Evolutionary conservation across 495 filamentous ascomycete species (phyloP), one percentile per base, ranked within the genome.

Genomic region (Massariosphaeria phaeospora): DNA sequence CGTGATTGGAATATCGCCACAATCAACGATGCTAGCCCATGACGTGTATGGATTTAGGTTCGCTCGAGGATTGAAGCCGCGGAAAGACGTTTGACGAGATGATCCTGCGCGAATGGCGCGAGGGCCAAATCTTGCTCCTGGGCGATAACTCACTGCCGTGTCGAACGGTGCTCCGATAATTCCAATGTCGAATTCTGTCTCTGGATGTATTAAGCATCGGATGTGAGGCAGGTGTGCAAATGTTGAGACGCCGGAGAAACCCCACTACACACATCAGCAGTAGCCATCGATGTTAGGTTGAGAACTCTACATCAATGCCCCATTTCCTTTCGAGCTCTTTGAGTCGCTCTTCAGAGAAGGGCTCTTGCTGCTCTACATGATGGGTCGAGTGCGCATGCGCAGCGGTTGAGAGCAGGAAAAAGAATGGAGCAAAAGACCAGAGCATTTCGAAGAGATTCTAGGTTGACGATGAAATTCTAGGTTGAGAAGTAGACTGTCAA

Each of bases 161-260:
- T 94, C 88, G 63, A 94, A 94, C 0, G 88, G 88, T 1, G 81
- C 87, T 1, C 88, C 88, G 43, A 94, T 79, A 42, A 94, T 79
- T 27, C 76, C 88, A 56, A 94, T 89, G 66, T 94, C 88, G 59
- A 83, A 91, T 23, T 70, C 65, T 56, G 78, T 77, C 31, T 78
- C 70, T 0, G 84, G 85, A 40, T 79, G 78, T 26, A 82, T 82
- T 2, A 93, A 73, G 61, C 88, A 93, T 48, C 84, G 87, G 46
- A 82, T 75, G 55, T 89, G 78, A 51, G 79, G 76, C 15, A 91
- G 74, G 63, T 93, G 89, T 34, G 85, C 89, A 69, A 91, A 95
- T 30, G 83, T 84, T 33, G 80, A 81, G 35, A 91, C 84, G 57
- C 88, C 88, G 5, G 82, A 79, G 70, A 89, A 95, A 5, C 75